phyloP scores from a whole-genome alignment of 2,329 filamentous ascomycete genomes.

The Thermochaetoides dissita region DNA sequence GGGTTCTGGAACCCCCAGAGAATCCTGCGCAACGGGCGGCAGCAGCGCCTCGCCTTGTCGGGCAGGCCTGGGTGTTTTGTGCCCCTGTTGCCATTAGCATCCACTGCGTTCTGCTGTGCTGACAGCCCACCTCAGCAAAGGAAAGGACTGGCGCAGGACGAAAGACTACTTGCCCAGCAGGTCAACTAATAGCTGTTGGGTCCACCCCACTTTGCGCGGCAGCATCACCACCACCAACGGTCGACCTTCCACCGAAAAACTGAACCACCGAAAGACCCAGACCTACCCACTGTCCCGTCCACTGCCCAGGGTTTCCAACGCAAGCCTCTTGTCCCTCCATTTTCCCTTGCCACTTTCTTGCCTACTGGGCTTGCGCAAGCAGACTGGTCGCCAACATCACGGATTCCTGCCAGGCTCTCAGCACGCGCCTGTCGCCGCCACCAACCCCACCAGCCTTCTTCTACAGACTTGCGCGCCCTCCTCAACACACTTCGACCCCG shows the following conservation, averaged over 20 bases:
- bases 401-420: background rate
- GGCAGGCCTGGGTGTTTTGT: too few species aligned
- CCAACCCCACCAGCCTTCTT: background rate
- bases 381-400: too few species aligned
- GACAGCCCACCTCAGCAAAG: too few species aligned
- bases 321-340: background rate
- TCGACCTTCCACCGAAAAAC: background rate
- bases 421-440: background rate
- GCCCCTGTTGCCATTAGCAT: too few species aligned
- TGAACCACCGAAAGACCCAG: background rate
- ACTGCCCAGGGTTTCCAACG: background rate
- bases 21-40: too few species aligned
- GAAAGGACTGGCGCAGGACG: too few species aligned
- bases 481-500: slow-evolving; percentile 5
- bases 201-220: slow-evolving; percentile 10
- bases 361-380: background rate
- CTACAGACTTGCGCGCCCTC: background rate
- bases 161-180: too few species aligned
- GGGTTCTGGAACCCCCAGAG: too few species aligned
- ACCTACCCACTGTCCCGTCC: background rate
- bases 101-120: too few species aligned
- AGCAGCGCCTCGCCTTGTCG: too few species aligned
- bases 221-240: slow-evolving; percentile 3
- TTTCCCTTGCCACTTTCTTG: background rate
- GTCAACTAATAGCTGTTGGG: slow-evolving; percentile 6